phyloP scores from a whole-genome alignment of 495 filamentous ascomycete genomes.

The Talaromyces proteolyticus region DNA sequence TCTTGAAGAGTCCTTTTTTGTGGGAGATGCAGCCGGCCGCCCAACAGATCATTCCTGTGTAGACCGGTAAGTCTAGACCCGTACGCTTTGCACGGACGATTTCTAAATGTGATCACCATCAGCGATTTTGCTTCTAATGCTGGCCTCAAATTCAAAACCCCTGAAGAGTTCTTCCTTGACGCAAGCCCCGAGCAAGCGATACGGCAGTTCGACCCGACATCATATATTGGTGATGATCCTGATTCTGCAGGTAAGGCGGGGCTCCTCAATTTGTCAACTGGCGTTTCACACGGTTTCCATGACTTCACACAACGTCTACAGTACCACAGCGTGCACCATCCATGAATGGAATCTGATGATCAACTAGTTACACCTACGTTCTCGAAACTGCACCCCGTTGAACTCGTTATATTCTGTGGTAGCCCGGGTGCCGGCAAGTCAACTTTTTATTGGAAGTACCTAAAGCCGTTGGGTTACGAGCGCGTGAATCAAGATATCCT shows the following conservation, averaged over 20 bases:
- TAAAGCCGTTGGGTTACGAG: constrained; percentile 76
- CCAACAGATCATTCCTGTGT: constrained; percentile 68
- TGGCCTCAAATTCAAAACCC: constrained; percentile 73
- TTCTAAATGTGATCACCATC: constrained; percentile 8
- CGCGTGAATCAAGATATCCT: constrained; percentile 86
- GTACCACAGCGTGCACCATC: constrained; percentile 2
- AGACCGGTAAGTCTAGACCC: constrained; percentile 52
- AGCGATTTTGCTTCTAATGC: constrained; percentile 79
- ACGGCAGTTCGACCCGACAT: constrained; percentile 60
- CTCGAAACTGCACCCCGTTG: constrained; percentile 56
- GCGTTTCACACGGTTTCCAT: not conserved
- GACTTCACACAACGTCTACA: not conserved
- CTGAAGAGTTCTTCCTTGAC: constrained; percentile 84
- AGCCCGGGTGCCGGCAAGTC: constrained; percentile 88
- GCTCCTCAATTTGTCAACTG: constrained; percentile 1
- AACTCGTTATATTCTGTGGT: constrained; percentile 81
- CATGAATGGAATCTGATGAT: too few species aligned
- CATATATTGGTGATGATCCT: constrained; percentile 39
- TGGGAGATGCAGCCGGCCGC: constrained; percentile 80
- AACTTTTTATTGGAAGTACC: constrained; percentile 75
- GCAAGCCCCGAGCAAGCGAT: constrained; percentile 54
- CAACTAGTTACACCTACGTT: constrained; percentile 33
- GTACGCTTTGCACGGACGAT: not conserved
- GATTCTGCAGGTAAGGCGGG: constrained; percentile 27
- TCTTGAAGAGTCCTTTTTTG: constrained; percentile 66